Percentiles rank a stretch among this genome's conserved stretches.
These are phyloP conservation scores for Leishmania martiniquensis DNA, from an alignment of 208 protist genomes.

Conservation along the genomic window DNA sequence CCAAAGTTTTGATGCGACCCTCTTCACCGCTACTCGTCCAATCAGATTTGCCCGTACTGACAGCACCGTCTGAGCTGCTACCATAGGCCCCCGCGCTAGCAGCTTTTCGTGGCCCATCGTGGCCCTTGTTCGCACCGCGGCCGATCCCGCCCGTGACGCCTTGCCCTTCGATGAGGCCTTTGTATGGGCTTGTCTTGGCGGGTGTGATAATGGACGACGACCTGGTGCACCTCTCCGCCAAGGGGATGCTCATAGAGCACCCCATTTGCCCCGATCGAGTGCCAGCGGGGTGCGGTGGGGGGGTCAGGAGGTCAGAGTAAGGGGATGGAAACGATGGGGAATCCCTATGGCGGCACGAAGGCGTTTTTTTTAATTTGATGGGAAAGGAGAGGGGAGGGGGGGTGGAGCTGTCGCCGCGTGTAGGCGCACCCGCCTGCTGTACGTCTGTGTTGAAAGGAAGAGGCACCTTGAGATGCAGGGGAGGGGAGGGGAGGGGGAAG, in stretches of 20 bases:
- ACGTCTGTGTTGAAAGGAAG: too few relatives aligned
- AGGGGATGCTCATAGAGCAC: not conserved
- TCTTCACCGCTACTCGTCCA: not conserved
- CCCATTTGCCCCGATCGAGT: not conserved
- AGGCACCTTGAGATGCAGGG: too few relatives aligned
- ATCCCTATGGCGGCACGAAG: not conserved
- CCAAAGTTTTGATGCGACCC: not conserved
- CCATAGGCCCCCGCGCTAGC: not conserved
- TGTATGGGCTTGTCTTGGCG: not conserved
- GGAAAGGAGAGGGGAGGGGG: not conserved
- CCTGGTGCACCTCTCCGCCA: not conserved
- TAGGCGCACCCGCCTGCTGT: too few relatives aligned
- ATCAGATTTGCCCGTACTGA: not conserved
- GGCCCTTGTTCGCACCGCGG: not conserved
- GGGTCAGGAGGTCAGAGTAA: not conserved
- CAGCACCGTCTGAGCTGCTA: not conserved
- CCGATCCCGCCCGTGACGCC: not conserved
- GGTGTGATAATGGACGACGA: not conserved
- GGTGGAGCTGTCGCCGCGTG: not conserved
- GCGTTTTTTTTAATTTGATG: too few relatives aligned
- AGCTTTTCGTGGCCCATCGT: not conserved
- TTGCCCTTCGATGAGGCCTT: not conserved
- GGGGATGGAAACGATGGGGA: not conserved
- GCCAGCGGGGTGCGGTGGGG: not conserved
- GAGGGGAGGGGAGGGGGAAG: not conserved